Conservation (phyloP, 306 rosid genomes). For the Quercus suber region DNA sequence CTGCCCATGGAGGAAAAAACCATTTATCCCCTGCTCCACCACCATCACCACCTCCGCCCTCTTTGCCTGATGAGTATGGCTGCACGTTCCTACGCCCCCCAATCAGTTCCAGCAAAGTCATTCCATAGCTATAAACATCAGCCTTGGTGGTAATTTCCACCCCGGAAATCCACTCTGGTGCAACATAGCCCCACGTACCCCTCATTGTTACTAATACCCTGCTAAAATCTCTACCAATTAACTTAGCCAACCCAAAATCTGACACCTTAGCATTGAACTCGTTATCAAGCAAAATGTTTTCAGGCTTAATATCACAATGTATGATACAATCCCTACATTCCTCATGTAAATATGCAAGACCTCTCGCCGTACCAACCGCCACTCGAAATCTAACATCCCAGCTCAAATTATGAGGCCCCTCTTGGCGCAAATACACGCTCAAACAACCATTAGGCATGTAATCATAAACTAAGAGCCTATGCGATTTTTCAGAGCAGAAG, state of each 20-base stretch:
- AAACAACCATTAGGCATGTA: slow-evolving; percentile 78
- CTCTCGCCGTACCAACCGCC: slow-evolving; percentile 77
- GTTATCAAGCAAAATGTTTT: slow-evolving; percentile 64
- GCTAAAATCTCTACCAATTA: slow-evolving; percentile 68
- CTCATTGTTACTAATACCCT: slow-evolving; percentile 79
- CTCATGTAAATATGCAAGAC: slow-evolving; percentile 79
- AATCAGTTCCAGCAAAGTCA: slow-evolving; percentile 72
- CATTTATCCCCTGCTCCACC: slow-evolving; percentile 46
- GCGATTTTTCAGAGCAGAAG: slow-evolving; percentile 78
- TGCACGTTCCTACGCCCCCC: slow-evolving; percentile 77
- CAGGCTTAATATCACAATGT: slow-evolving; percentile 90
- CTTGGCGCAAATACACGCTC: slow-evolving; percentile 62
- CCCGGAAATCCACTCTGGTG: slow-evolving; percentile 91
- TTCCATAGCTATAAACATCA: slow-evolving; percentile 85
- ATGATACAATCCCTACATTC: slow-evolving; percentile 73
- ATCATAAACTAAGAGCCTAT: slow-evolving; percentile 78
- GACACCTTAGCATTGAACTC: slow-evolving; percentile 69
- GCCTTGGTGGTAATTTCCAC: slow-evolving; percentile 76
- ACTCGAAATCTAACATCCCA: slow-evolving; percentile 72
- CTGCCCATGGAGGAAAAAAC: slow-evolving; percentile 95
- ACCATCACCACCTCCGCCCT: slow-evolving; percentile 19
- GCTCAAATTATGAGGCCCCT: slow-evolving; percentile 57
- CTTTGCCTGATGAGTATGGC: slow-evolving; percentile 37
- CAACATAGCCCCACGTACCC: slow-evolving; percentile 88
- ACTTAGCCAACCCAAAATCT: slow-evolving; percentile 82